Evolutionary conservation across 2,329 filamentous ascomycete genomes (phyloP).

Genomic region (Clonostachys sp.): DNA sequence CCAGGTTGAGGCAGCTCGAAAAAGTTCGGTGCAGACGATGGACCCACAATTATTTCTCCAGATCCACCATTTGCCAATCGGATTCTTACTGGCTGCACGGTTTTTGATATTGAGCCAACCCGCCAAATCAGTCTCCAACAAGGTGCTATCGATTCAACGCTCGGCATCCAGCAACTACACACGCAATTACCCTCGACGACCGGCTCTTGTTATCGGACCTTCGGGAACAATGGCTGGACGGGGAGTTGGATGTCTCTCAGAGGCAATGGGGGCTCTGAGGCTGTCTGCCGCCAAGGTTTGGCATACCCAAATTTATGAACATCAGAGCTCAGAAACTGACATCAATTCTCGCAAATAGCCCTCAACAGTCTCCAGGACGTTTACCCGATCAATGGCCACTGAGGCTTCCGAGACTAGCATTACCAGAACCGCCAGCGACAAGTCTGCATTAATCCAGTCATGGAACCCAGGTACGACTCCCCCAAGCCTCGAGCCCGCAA

Average conservation of each 20-base stretch:
- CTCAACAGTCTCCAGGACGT: constrained; percentile 27
- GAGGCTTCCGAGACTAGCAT: constrained; percentile 29
- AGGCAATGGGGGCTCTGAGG: constrained; percentile 46
- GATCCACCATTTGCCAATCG: background rate
- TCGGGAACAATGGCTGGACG: constrained; percentile 36
- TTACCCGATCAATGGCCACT: constrained; percentile 53
- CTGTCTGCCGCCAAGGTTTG: constrained; percentile 24
- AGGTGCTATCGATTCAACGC: no score
- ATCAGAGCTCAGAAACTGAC: no score
- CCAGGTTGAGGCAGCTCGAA: no score
- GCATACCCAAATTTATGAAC: no score
- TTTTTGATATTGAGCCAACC: background rate
- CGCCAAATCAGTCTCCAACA: no score
- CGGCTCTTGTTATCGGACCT: background rate
- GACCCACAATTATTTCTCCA: constrained; percentile 20
- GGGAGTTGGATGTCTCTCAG: constrained; percentile 42
- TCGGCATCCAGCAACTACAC: no score
- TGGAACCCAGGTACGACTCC: constrained; percentile 39
- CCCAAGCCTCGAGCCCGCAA: background rate
- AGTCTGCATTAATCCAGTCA: constrained; percentile 26
- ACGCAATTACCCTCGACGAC: background rate
- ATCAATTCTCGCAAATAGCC: constrained; percentile 16
- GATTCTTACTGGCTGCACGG: background rate
- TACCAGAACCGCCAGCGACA: constrained; percentile 22
- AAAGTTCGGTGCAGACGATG: constrained; percentile 1